Percentiles rank a stretch among this genome's conserved stretches.
Conservation (phyloP, 1,284 basidiomycete genomes). For the Marasmius sp. region DNA sequence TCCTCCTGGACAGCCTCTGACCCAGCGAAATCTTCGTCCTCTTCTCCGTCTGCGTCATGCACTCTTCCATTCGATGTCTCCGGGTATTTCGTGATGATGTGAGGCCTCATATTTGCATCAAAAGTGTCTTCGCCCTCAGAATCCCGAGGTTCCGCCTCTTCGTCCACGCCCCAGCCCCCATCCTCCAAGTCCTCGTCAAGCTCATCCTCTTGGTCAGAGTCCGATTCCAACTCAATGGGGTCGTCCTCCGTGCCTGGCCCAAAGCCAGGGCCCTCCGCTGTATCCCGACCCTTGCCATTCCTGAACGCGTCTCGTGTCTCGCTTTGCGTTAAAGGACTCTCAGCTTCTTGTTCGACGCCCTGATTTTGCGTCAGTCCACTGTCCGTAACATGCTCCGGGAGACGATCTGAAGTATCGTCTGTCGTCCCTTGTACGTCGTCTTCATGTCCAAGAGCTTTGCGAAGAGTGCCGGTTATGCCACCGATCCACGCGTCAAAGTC, state of each 20-base stretch:
- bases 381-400: slow-evolving; percentile 10
- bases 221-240: slow-evolving; percentile 44
- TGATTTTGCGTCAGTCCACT: neutral
- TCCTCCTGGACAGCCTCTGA: neutral
- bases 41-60: neutral
- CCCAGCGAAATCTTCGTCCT: neutral
- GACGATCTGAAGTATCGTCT: slow-evolving; percentile 20
- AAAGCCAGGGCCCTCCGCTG: slow-evolving; percentile 54
- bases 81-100: neutral
- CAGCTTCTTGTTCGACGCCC: neutral
- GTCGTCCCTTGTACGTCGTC: slow-evolving; percentile 21
- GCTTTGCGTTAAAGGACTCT: neutral
- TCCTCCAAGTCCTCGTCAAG: slow-evolving; percentile 19
- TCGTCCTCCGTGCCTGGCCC: slow-evolving; percentile 35
- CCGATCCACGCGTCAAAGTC: slow-evolving; percentile 71
- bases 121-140: neutral
- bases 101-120: neutral
- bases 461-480: slow-evolving; percentile 55
- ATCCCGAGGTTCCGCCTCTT: neutral
- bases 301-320: neutral
- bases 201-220: slow-evolving; percentile 14
- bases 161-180: slow-evolving; percentile 20
- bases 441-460: slow-evolving; percentile 51
- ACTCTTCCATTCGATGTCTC: neutral
- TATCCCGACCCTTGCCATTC: slow-evolving; percentile 64